Evolutionary conservation across 2,329 filamentous ascomycete genomes (phyloP), one percentile per base, ranked within the genome.

Genomic region (Trichoderma oligosporum): DNA sequence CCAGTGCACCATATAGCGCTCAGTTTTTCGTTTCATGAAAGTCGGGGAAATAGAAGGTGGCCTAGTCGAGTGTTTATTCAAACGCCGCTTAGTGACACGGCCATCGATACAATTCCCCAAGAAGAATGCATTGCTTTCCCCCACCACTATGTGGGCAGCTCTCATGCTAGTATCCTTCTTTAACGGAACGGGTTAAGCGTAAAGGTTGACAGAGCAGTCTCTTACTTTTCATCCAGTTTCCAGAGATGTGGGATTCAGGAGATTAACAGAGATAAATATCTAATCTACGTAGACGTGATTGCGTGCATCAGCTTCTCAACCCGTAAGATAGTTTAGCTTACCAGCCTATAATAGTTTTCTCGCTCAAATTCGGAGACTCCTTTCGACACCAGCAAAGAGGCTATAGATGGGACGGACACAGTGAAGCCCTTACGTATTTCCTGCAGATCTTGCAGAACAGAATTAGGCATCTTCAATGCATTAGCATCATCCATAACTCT

Each of bases 51-150:
- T 82, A 87, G 84, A 87, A 87, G 82, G 82, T 79, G 82, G 74
- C 78, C 79, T 76, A 71, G 73, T 76, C 77, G 70, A 46, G 52
- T 22, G 41, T 46, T 75, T 71, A 60, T n/a, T 57, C 64, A 59
- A 61, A 58, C 63, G 70, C 74, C 73, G 46, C 65, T 73, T 75
- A 75, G 69, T 87, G 81, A 76, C 74, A 68, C 80, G 78, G 76
- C 73, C 78, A 84, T 78, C 83, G 84, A 87, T 87, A 87, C 84
- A 83, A 81, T 74, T 82, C 78, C 82, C 84, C 84, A 67, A 87
- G 64, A 87, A 70, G 59, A 74, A 57, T 82, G 49, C 60, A 54
- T 62, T 54, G 36, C 57, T 57, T 62, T 67, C 63, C 60, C 65
- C 56, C 63, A 64, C 61, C 58, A 47, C 33, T 5, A 36, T 44